Evolutionary conservation across 1,284 basidiomycete genomes (phyloP).

Genomic region (Malassezia arunalokei): DNA sequence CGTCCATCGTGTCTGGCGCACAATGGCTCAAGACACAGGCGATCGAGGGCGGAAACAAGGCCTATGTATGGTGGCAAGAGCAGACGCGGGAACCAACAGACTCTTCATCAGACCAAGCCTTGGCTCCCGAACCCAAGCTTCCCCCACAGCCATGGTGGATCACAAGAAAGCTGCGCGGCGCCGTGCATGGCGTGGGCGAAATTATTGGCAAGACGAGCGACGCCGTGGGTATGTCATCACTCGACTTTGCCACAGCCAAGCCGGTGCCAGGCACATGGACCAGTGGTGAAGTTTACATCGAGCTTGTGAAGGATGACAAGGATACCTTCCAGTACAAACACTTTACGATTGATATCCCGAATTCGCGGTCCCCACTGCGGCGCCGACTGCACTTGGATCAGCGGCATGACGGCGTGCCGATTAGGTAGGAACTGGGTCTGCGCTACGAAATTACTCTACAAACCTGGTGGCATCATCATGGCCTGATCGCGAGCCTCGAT

Average conservation of each 20-base stretch:
- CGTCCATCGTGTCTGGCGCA: constrained; percentile 20
- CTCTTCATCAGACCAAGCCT: not conserved
- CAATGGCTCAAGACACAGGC: constrained; percentile 24
- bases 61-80: constrained; percentile 9
- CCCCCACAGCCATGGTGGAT: constrained; percentile 16
- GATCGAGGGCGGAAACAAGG: constrained; percentile 19
- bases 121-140: not conserved
- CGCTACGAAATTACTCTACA: not conserved
- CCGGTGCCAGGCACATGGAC: constrained; percentile 26
- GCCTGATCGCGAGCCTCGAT: constrained; percentile 16
- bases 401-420: constrained; percentile 19
- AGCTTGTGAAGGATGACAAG: constrained; percentile 33
- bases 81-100: not conserved
- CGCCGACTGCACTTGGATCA: constrained; percentile 26
- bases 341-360: constrained; percentile 33
- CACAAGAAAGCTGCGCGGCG: constrained; percentile 6
- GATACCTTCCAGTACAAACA: constrained; percentile 29
- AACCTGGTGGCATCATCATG: constrained; percentile 18
- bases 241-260: not conserved
- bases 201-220: constrained; percentile 11
- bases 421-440: not conserved
- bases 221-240: constrained; percentile 6
- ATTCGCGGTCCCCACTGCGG: constrained; percentile 21
- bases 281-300: constrained; percentile 31
- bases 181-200: not conserved